Evolutionary conservation across 1,284 basidiomycete species (phyloP).

Genomic region (Cryptococcus sp.): DNA sequence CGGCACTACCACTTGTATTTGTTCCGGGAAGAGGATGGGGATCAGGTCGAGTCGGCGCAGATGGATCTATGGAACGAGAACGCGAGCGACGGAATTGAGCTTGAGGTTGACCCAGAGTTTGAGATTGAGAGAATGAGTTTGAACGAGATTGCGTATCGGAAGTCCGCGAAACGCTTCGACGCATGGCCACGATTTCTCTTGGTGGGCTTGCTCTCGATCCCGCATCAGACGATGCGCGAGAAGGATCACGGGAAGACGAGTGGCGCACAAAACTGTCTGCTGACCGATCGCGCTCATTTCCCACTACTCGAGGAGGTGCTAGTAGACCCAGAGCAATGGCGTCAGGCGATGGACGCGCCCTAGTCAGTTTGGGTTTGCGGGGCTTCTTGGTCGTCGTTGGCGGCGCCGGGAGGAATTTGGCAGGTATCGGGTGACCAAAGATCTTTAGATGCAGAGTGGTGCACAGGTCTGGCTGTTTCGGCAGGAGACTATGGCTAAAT

Average conservation of each 20-base stretch:
- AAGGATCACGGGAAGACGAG: neutral
- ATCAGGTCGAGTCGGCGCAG: neutral
- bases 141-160: conserved; percentile 2
- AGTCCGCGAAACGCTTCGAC: conserved; percentile 16
- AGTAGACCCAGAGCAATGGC: conserved; percentile 3
- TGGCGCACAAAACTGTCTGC: neutral
- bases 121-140: neutral
- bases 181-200: conserved; percentile 8
- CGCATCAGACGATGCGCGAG: conserved; percentile 4
- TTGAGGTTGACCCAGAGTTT: neutral
- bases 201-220: conserved; percentile 14
- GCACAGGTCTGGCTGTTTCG: conserved; percentile 26
- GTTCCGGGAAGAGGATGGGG: neutral
- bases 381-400: conserved; percentile 30
- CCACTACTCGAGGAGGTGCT: neutral
- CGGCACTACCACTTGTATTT: conserved; percentile 2
- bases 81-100: conserved; percentile 23
- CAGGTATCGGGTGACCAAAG: conserved; percentile 38
- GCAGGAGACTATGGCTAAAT: conserved; percentile 23
- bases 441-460: conserved; percentile 41
- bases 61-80: conserved; percentile 25
- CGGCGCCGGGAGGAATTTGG: conserved; percentile 24
- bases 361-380: conserved; percentile 41
- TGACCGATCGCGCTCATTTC: neutral
- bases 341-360: conserved; percentile 22